Evolutionary conservation across 192 early-diverging fungal genomes (phyloP), one percentile per base, ranked within the genome.

Genomic region (Linnemannia elongata): DNA sequence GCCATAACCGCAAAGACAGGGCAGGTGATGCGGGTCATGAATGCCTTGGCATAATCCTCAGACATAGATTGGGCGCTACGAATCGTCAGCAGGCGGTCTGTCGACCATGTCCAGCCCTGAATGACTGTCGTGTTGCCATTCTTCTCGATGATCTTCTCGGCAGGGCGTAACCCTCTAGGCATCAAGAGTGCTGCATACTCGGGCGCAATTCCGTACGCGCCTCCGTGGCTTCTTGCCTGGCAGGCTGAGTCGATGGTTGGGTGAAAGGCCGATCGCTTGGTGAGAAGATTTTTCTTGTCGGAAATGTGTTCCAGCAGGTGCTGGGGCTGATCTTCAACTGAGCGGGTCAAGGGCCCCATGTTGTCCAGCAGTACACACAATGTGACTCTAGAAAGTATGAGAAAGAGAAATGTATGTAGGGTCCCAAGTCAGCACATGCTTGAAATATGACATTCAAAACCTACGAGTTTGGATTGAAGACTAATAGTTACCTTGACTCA

Each of bases 101-200:
- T 80, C 55, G 72, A 74, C 79, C 79, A 80, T 17, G 79, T 80
- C 55, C 55, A 80, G 4, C 79, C 79, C 18, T 74, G 79, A 8
- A 73, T 4, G 0, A 54, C 54, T 1, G 49, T 60, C 8, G 39
- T 72, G 4, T 35, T 35, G 35, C 33, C 63, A 22, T n/a, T 38
- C 1, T 80, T 42, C 55, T 80, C 38, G 20, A 38, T 30, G 4
- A 39, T 80, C 22, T 30, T 69, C 30, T 80, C 79, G 8, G 73
- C 30, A 8, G 79, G 79, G 15, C 54, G 35, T 8, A 80, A 41
- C 1, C 79, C 79, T 20, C 79, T 45, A 22, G 79, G 79, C 27
- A 80, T 72, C 17, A 80, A 39, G 45, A 55, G 47, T 36, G 30
- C 41, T 42, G 70, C 70, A 36, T 27, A 72, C 6, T 38, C 70